Conservation (phyloP, 2,329 filamentous ascomycete species). For the Colletotrichum sp. region DNA sequence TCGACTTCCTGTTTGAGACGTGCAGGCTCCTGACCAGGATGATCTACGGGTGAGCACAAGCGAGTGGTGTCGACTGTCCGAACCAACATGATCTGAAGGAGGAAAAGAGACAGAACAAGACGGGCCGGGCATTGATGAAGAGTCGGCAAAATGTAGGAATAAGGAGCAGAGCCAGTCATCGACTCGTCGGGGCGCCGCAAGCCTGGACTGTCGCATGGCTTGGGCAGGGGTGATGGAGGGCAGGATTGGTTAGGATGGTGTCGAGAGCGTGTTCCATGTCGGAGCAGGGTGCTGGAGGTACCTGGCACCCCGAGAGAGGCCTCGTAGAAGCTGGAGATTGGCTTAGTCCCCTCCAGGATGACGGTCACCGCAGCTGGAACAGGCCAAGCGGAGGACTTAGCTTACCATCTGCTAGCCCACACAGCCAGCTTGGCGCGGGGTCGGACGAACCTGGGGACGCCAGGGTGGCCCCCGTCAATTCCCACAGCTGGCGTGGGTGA, state of each 20-base stretch:
- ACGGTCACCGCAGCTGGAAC: neutral
- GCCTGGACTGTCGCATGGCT: conserved; percentile 16
- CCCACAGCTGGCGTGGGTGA: neutral
- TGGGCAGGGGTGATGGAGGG: neutral
- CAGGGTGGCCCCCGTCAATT: neutral
- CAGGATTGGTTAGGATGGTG: conserved; percentile 1
- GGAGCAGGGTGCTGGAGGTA: neutral
- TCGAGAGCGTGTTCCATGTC: conserved; percentile 2
- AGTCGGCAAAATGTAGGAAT: conserved; percentile 1
- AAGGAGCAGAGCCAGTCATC: neutral
- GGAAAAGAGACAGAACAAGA: neutral
- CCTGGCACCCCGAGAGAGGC: neutral
- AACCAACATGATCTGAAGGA: neutral
- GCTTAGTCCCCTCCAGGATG: neutral
- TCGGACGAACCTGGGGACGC: conserved; percentile 16
- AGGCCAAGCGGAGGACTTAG: conserved; percentile 9
- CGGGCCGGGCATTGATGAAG: neutral
- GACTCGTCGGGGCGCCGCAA: neutral
- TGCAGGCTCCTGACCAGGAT: conserved; percentile 5
- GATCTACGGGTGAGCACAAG: neutral
- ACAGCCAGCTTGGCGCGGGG: conserved; percentile 19
- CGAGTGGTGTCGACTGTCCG: neutral
- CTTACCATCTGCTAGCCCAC: neutral
- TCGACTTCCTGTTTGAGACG: neutral
- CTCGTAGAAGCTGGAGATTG: neutral